phyloP scores from a whole-genome alignment of 768 basidiomycete genomes.

The Agrocybe pediades region DNA sequence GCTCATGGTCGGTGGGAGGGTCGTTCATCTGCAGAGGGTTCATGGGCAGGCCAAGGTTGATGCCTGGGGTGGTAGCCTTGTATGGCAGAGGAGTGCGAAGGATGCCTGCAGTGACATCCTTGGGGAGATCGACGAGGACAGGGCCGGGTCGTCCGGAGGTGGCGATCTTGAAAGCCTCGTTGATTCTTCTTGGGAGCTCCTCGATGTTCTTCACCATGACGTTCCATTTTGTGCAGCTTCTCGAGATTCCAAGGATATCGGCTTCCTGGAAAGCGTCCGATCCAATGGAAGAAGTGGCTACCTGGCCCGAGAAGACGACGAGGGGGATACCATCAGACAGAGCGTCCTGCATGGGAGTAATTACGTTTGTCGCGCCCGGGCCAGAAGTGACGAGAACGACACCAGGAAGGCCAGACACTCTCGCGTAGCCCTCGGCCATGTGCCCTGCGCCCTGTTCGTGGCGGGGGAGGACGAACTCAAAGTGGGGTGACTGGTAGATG shows the following conservation, averaged over 20 bases:
- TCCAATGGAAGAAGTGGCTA: slow-evolving; percentile 99
- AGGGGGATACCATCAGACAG: slow-evolving; percentile 92
- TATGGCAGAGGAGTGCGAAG: slow-evolving; percentile 82
- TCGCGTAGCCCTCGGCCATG: slow-evolving; percentile 99
- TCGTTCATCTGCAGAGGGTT: slow-evolving; percentile 67
- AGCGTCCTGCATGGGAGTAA: slow-evolving; percentile 98
- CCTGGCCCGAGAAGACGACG: slow-evolving; percentile 95
- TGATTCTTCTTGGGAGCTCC: slow-evolving; percentile 93
- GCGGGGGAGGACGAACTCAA: slow-evolving; percentile 92
- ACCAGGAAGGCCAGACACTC: slow-evolving; percentile 95
- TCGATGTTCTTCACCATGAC: slow-evolving; percentile 98
- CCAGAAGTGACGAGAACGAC: slow-evolving; percentile 98
- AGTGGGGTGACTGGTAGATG: slow-evolving; percentile 94
- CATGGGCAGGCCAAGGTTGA: slow-evolving; percentile 68
- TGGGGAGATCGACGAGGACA: slow-evolving; percentile 98
- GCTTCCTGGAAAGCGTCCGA: slow-evolving; percentile 99
- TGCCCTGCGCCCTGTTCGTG: slow-evolving; percentile 99
- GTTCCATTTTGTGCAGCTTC: slow-evolving; percentile 99
- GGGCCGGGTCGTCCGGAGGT: slow-evolving; percentile 96
- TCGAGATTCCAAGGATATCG: slow-evolving; percentile 93
- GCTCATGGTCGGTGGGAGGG: slow-evolving; percentile 59
- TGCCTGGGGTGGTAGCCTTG: slow-evolving; percentile 84
- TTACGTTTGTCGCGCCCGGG: slow-evolving; percentile 96
- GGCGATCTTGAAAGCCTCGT: slow-evolving; percentile 99
- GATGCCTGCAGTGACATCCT: slow-evolving; percentile 95